Conservation (phyloP, 768 basidiomycete genomes). For the Multifurca ochricompacta region DNA sequence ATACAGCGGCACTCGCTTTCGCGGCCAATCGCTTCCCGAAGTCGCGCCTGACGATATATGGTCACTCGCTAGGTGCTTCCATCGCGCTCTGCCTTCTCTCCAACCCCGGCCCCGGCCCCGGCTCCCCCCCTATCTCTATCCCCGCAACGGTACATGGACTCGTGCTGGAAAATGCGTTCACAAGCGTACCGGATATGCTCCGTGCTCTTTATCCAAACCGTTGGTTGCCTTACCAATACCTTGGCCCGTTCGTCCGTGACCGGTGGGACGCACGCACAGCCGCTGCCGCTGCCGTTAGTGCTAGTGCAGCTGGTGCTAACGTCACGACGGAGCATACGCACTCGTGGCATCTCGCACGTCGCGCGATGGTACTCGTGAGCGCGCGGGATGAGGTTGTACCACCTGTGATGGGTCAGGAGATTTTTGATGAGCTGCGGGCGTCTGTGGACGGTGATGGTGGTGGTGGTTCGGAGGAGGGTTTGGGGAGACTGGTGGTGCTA, state of each 20-base stretch:
- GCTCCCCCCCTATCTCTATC: not conserved
- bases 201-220: constrained; percentile 38
- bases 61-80: constrained; percentile 44
- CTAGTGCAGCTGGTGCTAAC: too few species aligned
- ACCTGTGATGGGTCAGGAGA: constrained; percentile 29
- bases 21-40: constrained; percentile 29
- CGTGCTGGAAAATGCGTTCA: constrained; percentile 44
- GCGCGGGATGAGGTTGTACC: constrained; percentile 43
- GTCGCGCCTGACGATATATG: constrained; percentile 33
- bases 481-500: constrained; percentile 25
- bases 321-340: too few species aligned
- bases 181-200: constrained; percentile 41
- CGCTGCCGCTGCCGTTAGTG: too few species aligned
- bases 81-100: constrained; percentile 36
- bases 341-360: constrained; percentile 20
- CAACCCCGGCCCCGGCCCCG: too few species aligned
- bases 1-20: constrained; percentile 29
- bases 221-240: constrained; percentile 44
- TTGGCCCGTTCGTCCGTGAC: constrained; percentile 38
- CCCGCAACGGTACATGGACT: constrained; percentile 28
- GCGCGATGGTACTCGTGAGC: constrained; percentile 33
- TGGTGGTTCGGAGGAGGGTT: not conserved
- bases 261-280: constrained; percentile 38
- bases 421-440: constrained; percentile 22
- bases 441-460: not conserved